These are phyloP conservation scores for Termitomyces sp. DNA, from an alignment of 768 basidiomycete species.

Conservation along the genomic window DNA sequence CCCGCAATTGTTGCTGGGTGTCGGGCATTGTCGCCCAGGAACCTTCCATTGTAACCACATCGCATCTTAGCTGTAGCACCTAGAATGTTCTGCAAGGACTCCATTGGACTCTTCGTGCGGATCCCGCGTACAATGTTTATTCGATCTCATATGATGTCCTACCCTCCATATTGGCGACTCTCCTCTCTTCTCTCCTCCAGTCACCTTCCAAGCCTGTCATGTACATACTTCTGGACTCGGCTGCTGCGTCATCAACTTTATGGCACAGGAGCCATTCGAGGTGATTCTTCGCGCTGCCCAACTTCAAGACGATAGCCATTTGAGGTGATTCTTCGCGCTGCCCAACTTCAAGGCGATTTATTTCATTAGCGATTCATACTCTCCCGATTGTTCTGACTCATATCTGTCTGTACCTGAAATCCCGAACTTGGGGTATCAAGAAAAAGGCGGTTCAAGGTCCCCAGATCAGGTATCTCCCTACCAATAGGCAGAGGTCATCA, in stretches of 20 bases:
- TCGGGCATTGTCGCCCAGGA: slow-evolving; percentile 5
- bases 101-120: neutral
- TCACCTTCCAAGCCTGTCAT: neutral
- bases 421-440: neutral
- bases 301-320: neutral
- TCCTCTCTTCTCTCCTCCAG: neutral
- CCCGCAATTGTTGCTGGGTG: neutral
- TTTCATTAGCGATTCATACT: neutral
- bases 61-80: slow-evolving; percentile 1
- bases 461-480: too few species aligned
- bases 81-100: neutral
- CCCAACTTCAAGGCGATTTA: neutral
- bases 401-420: neutral
- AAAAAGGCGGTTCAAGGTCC: neutral
- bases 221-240: neutral
- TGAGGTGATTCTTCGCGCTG: neutral
- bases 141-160: neutral
- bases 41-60: neutral
- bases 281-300: neutral
- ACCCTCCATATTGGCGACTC: neutral
- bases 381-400: neutral
- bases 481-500: neutral
- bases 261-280: neutral
- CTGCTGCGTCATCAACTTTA: neutral
- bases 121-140: neutral